These are phyloP conservation scores for Syncephalastrum contaminatum DNA, from an alignment of 371 early-diverging fungal genomes.

Conservation along the genomic window DNA sequence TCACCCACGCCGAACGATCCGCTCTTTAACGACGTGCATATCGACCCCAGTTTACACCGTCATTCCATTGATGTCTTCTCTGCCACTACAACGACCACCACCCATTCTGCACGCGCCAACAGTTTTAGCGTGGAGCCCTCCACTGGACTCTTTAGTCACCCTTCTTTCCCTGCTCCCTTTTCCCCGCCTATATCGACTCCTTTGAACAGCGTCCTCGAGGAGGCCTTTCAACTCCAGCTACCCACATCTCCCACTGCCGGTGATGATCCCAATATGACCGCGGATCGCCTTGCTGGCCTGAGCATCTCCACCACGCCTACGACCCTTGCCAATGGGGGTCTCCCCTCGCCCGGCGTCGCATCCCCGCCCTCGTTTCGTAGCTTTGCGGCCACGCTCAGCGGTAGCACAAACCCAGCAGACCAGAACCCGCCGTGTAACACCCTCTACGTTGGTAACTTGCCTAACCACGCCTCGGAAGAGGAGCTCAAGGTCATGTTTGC, in stretches of 20 bases:
- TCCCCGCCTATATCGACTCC: too few relatives aligned
- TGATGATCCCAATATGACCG: constrained; percentile 1
- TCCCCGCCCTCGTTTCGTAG: constrained; percentile 20
- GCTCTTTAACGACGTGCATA: too few relatives aligned
- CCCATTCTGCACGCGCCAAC: too few relatives aligned
- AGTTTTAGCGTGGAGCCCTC: too few relatives aligned
- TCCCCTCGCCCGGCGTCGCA: constrained; percentile 14
- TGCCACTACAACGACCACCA: too few relatives aligned
- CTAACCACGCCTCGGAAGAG: constrained; percentile 77
- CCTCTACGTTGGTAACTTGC: constrained; percentile 91
- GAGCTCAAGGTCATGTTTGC: constrained; percentile 83
- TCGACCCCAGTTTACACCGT: too few relatives aligned
- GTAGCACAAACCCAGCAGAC: constrained; percentile 57
- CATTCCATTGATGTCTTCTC: too few relatives aligned
- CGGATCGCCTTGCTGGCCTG: constrained; percentile 7
- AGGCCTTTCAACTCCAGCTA: constrained; percentile 5
- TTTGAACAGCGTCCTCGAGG: constrained; percentile 13
- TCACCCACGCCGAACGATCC: constrained; percentile 22
- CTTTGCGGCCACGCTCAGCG: constrained; percentile 9
- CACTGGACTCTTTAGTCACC: too few relatives aligned
- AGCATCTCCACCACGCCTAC: constrained; percentile 1
- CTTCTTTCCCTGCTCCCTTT: too few relatives aligned
- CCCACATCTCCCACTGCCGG: not conserved
- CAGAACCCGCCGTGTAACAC: constrained; percentile 97
- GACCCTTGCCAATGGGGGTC: constrained; percentile 9